These are phyloP conservation scores for Saccharomyces uvarum DNA, from an alignment of 1,139 yeast species.

Conservation along the genomic window DNA sequence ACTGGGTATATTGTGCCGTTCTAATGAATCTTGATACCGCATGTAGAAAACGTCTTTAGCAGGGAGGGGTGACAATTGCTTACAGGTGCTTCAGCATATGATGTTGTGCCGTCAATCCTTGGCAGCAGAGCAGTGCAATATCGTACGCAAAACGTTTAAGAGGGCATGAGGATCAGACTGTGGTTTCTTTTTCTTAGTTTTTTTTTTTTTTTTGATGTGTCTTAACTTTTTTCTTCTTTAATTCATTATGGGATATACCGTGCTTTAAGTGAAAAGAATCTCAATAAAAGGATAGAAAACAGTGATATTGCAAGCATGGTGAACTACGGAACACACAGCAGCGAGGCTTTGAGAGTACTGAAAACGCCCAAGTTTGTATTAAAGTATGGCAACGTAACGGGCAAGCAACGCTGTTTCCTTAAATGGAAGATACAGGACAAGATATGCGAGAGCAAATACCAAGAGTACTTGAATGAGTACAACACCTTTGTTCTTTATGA, in stretches of 20 bases:
- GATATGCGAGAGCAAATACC: constrained; percentile 2
- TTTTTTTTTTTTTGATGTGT: background rate
- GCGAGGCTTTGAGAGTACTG: background rate
- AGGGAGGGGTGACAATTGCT: too few relatives aligned
- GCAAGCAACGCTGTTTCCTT: background rate
- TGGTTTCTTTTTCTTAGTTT: background rate
- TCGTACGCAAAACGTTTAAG: too few relatives aligned
- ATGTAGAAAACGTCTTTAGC: too few relatives aligned
- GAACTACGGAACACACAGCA: background rate
- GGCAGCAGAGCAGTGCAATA: too few relatives aligned
- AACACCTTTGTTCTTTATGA: constrained; percentile 7
- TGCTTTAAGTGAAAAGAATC: background rate
- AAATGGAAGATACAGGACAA: constrained; percentile 3
- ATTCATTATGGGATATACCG: background rate
- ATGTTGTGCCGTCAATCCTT: too few relatives aligned
- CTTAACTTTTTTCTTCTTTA: background rate
- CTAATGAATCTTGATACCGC: background rate
- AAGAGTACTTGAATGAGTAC: constrained; percentile 2
- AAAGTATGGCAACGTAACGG: background rate
- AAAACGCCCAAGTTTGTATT: background rate
- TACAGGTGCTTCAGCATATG: too few relatives aligned
- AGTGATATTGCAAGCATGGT: background rate
- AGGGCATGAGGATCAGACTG: too few relatives aligned
- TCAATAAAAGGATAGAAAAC: background rate
- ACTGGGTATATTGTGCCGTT: background rate